These are phyloP conservation scores for Fusarium multiceps DNA, from an alignment of 2,329 filamentous ascomycete species.

Conservation along the genomic window DNA sequence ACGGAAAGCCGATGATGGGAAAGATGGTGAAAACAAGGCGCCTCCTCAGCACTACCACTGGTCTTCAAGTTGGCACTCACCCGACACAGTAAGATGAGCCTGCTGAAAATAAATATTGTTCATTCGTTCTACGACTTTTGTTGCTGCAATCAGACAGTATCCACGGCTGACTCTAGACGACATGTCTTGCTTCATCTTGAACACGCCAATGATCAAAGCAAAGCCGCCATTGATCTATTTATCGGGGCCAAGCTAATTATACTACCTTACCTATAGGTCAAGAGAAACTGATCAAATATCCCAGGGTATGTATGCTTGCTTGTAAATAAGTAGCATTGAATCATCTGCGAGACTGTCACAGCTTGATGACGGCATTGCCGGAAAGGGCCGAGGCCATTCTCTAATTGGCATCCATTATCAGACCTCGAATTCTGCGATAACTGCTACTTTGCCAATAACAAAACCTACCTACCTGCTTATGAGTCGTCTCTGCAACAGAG, in stretches of 20 bases:
- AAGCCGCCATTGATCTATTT: too few relatives aligned
- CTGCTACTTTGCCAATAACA: neutral
- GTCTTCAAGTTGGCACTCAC: slow-evolving; percentile 52
- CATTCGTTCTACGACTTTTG: neutral
- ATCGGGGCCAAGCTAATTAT: neutral
- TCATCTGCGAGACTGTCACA: neutral
- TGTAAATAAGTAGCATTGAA: neutral
- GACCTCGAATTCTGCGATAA: neutral
- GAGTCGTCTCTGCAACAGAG: neutral
- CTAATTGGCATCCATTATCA: neutral
- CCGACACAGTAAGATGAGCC: slow-evolving; percentile 45
- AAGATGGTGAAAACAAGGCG: slow-evolving; percentile 30
- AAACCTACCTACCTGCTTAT: neutral
- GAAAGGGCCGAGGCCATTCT: slow-evolving; percentile 3
- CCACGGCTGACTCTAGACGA: neutral
- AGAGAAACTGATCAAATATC: neutral
- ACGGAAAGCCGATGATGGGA: slow-evolving; percentile 23
- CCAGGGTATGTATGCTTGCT: neutral
- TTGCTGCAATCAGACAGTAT: neutral
- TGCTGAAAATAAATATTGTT: neutral
- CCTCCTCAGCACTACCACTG: slow-evolving; percentile 47
- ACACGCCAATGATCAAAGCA: neutral
- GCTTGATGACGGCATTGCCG: slow-evolving; percentile 28
- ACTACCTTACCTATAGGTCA: neutral
- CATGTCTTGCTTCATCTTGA: neutral